Evolutionary conservation across 352 stramenopile species (phyloP), one percentile per base, ranked within the genome.

Genomic region (Pythium utonaiense): DNA sequence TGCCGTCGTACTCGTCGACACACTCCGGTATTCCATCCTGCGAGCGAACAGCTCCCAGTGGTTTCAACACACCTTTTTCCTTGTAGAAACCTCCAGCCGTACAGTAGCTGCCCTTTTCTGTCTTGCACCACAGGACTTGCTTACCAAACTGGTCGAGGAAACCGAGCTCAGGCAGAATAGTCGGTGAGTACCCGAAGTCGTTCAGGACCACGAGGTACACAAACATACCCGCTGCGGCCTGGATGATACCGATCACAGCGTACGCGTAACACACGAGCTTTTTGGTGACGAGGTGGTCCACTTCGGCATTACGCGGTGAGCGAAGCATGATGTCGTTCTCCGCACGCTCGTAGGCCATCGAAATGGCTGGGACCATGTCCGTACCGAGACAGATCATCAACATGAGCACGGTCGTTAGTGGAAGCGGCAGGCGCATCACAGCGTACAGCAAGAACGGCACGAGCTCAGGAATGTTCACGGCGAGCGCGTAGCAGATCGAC

Each of bases 401-500:
- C 53, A 98, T 96, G 47, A 96, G 78, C 10, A 98, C 64, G n/a
- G 90, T 91, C 1, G 83, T 91, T 48, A 98, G 73, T 0, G 82
- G 80, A 5, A 88, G 56, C 0, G 89, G 91, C 52, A 91, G 88
- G 1, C 82, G 78, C 16, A 97, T 73, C 19, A 95, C 80, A 59
- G 93, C 82, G 52, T 77, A 75, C 21, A 96, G 70, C 14, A 88
- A 86, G 6, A 83, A 59, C 1, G 73, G 72, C 48, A 68, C 57
- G 30, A 94, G 74, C 62, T 97, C 92, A 0, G 88, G 87, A 57
- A 91, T 89, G 67, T 96, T 78, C 64, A 86, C 81, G 17, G 89
- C 86, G 3, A 98, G 74, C 13, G 88, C 96, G 77, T 97, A 98
- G 24, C 75, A 79, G 62, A 98, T 93, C 17, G 77, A 91, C 72